Evolutionary conservation across 768 basidiomycete genomes (phyloP), one percentile per base, ranked within the genome.

Genomic region (Asterophora lycoperdoides): DNA sequence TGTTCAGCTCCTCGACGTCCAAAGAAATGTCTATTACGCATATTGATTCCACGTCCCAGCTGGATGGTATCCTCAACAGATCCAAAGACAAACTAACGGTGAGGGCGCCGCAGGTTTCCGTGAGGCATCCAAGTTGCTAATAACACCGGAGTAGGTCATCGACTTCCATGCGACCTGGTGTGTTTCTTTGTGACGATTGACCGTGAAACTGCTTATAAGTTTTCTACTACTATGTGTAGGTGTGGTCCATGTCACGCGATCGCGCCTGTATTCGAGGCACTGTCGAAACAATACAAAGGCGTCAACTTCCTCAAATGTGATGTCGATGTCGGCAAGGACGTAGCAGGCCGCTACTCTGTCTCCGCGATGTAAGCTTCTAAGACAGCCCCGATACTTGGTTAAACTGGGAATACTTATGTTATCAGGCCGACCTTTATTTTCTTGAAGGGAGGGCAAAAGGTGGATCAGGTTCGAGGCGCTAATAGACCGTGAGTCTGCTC

Each of bases 81-180:
- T 78, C 79, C 3, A 75, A 75, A 49, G 74, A 78, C 45, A 89
- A 87, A 60, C 62, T 89, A 23, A 77, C 85, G 18, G 88, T 89
- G 46, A 53, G 70, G 48, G 10, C 17, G 18, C 6, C 23, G 23
- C 39, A 28, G 26, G 46, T 19, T 26, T 33, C 26, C 18, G 2
- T 9, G 19, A 40, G 35, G 46, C 39, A 9, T 26, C 29, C 41
- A 54, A 37, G 29, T 19, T 28, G 41, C 26, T 35, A 52, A 40
- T 34, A 29, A 28, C 15, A 30, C 19, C 3, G 17, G 6, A 5
- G 23, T 41, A 89, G 87, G 83, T 92, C 51, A 88, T 92, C 52
- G 89, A 92, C 67, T 92, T 92, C 60, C 86, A 90, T 64, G 89
- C 89, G 47, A 78, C 83, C 52, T 92, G 89, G 89, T 88, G 55